Base-by-base conservation (phyloP, 2,329 filamentous ascomycete genomes). In the Aspergillus neotritici region DNA sequence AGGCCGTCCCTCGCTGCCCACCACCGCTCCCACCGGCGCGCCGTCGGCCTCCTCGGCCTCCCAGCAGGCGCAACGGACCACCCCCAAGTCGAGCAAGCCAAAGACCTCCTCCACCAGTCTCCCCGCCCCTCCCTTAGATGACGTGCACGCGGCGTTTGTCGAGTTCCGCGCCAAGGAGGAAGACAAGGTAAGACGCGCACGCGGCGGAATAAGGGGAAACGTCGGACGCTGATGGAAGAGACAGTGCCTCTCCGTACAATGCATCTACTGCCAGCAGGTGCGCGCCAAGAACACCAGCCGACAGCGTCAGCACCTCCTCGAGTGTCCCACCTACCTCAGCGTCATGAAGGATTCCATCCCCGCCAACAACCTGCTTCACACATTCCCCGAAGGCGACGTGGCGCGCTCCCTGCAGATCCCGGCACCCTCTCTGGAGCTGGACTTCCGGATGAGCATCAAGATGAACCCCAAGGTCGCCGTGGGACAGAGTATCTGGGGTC, bases 401-500 rank as follows among this genome's bases (percentile, higher is more conserved):
- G 70, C 70, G 15, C 70, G 70, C 13, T 72, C 69, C 8, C 54
- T 73, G 35, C 67, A 71, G 50, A 62, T 75, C 21, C 73, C 73
- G 7, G 62, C 66, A 5, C 73, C 73, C 0, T 61, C 62, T 4
- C 65, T 76, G 25, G 72, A 75, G 48, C 63, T 75, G 35, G 73
- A 76, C 52, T 76, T 76, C 60, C 71, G 73, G 38, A 74, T 76
- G 64, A 73, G 71, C 53, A 67, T 75, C 42, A 74, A 74, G 51
- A 58, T 76, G 53, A 75, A 76, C 49, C 73, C 73, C 3, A 70
- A 70, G 45, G 69, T 76, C 13, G 58, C 63, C 2, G 65, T 75
- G 12, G 73, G 73, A 3, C 59, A 60, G 14, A 66, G 66, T 30
- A 61, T 74, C 29, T 74, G 69, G 65, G 73, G 73, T n/a, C 65